Conservation (phyloP, 2,329 filamentous ascomycete species). For the Epichloe glyceriae region DNA sequence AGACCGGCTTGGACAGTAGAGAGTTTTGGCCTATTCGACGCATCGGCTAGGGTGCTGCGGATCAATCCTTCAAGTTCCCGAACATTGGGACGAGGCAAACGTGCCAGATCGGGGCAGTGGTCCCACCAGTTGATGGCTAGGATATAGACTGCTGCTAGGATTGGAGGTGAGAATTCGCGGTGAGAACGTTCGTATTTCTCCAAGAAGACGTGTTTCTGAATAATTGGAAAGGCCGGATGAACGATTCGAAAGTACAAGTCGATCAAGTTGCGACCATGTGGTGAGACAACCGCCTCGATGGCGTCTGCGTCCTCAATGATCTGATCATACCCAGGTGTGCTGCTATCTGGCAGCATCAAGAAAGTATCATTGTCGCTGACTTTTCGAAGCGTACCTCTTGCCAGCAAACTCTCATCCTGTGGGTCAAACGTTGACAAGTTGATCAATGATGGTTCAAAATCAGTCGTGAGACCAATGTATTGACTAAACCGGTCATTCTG, state of each 20-base stretch:
- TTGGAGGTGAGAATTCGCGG: slow-evolving; percentile 60
- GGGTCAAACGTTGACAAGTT: slow-evolving; percentile 69
- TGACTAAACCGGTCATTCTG: slow-evolving; percentile 69
- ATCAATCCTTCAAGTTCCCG: slow-evolving; percentile 61
- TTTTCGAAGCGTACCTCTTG: slow-evolving; percentile 56
- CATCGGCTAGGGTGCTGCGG: slow-evolving; percentile 57
- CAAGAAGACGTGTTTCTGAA: slow-evolving; percentile 68
- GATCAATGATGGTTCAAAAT: slow-evolving; percentile 74
- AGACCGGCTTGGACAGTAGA: slow-evolving; percentile 69
- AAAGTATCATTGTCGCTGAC: slow-evolving; percentile 70
- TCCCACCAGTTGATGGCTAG: slow-evolving; percentile 84
- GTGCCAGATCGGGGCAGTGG: slow-evolving; percentile 52
- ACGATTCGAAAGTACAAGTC: slow-evolving; percentile 72
- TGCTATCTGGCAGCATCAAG: slow-evolving; percentile 62
- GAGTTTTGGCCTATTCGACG: slow-evolving; percentile 70
- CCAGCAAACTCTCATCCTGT: slow-evolving; percentile 65
- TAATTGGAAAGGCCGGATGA: slow-evolving; percentile 69
- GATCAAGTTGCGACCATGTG: slow-evolving; percentile 64
- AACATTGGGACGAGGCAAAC: slow-evolving; percentile 57
- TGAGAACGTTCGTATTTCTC: slow-evolving; percentile 65
- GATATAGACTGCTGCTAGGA: slow-evolving; percentile 72
- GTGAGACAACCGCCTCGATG: slow-evolving; percentile 63
- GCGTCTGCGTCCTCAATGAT: slow-evolving; percentile 54
- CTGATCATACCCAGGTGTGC: slow-evolving; percentile 59
- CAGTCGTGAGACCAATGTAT: slow-evolving; percentile 71